Base-by-base conservation (phyloP, 441 rosid genomes). In the Mallotus japonicus region DNA sequence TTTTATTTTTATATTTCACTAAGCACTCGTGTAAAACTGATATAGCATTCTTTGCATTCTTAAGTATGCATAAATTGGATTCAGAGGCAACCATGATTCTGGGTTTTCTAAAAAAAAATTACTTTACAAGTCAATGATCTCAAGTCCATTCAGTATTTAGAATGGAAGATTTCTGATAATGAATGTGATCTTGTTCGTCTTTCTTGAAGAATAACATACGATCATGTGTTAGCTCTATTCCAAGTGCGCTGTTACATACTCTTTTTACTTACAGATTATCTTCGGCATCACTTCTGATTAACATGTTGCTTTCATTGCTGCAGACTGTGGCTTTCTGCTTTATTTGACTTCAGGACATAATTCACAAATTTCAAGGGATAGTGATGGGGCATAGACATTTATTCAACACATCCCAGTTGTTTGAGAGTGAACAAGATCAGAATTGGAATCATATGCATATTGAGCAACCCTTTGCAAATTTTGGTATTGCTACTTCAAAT, bases 331-430 rank as follows among this genome's bases (percentile, higher is more conserved):
- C 5, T 62, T 54, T 64, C 60, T 55, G 49, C 69, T 72, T 57
- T 69, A 65, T 65, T 77, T 65, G 75, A 74, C 34, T 40, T 37
- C 51, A 56, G 69, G 75, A 68, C 67, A 54, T 69, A 74, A 75
- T 62, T 69, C 47, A 13, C 73, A 62, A 65, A 56, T 75, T 53
- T 69, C 55, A 53, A 68, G 75, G 62, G 68, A 67, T 46, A 62
- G 62, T 65, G 56, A 92, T 92, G 97, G 95, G 87, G 65, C 95
- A 90, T 75, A 87, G 89, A 66, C 84, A 88, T 74, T 83, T 87
- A 74, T 85, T 72, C 69, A 83, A 77, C 78, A 72, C 84, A 62
- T 77, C 90, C 69, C 89, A 83, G 42, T 75, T 75, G 85, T 86
- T 88, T 73, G 89, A 84, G 69, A 79, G 72, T 79, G 96, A 86